Conservation (phyloP, 768 basidiomycete species). For the Lactarius quietus region DNA sequence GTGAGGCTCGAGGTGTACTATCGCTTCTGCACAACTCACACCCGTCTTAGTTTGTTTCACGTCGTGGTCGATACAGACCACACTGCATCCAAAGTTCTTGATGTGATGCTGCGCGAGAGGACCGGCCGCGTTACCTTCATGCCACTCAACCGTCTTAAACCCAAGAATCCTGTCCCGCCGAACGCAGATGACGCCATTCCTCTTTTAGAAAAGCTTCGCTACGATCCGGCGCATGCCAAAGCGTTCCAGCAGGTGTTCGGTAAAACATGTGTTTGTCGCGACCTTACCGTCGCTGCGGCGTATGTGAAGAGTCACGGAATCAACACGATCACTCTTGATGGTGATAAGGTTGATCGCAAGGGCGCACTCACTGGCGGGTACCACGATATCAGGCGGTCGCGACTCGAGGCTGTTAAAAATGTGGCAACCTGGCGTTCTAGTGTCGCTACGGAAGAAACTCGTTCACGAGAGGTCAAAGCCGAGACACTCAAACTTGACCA, state of each 20-base stretch:
- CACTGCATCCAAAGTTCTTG: constrained; percentile 87
- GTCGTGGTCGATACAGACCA: constrained; percentile 97
- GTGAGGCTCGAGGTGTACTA: constrained; percentile 38
- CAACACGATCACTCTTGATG: constrained; percentile 96
- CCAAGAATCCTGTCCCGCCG: constrained; percentile 61
- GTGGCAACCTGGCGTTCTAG: constrained; percentile 74
- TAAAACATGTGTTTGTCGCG: constrained; percentile 93
- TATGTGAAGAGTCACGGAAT: constrained; percentile 94
- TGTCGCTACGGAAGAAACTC: constrained; percentile 59
- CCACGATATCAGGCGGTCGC: constrained; percentile 85
- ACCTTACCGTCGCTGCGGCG: constrained; percentile 86
- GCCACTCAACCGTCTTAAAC: constrained; percentile 92
- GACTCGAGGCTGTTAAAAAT: constrained; percentile 81
- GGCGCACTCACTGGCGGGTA: constrained; percentile 96
- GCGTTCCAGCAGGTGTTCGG: constrained; percentile 98
- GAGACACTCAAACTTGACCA: constrained; percentile 75
- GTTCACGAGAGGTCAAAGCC: constrained; percentile 70
- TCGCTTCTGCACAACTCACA: background rate
- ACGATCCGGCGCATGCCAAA: constrained; percentile 62
- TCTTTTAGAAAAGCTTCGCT: constrained; percentile 78
- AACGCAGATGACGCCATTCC: constrained; percentile 77
- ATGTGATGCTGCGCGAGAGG: constrained; percentile 90
- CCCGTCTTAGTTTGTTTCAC: constrained; percentile 76
- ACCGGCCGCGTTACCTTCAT: constrained; percentile 96
- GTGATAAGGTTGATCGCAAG: constrained; percentile 96